Evolutionary conservation across 2,329 filamentous ascomycete genomes (phyloP).

Genomic region (Akanthomyces lecanii): DNA sequence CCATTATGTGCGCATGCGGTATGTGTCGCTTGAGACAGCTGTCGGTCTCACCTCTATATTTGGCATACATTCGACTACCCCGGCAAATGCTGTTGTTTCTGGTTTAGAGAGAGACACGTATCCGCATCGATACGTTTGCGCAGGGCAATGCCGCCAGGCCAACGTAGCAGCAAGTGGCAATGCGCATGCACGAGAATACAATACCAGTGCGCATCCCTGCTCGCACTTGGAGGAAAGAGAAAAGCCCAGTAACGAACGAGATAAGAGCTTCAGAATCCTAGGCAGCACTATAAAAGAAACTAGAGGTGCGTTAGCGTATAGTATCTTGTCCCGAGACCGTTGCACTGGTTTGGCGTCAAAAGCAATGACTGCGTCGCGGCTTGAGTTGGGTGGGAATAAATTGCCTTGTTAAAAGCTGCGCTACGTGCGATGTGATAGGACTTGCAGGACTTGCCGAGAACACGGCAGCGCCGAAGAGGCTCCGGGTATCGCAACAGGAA

Average conservation of each 20-base stretch:
- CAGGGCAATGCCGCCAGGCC: no score
- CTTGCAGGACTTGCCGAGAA: not conserved
- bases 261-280: not conserved
- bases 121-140: not conserved
- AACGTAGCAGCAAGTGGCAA: not conserved
- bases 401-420: not conserved
- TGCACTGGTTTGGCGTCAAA: slow-evolving; percentile 8
- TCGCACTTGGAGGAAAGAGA: not conserved
- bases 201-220: not conserved
- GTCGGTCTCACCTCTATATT: not conserved
- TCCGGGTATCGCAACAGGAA: not conserved
- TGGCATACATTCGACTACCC: not conserved
- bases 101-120: not conserved
- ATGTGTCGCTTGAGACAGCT: not conserved
- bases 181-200: not conserved
- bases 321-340: slow-evolving; percentile 1
- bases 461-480: slow-evolving; percentile 1
- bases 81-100: not conserved
- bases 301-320: not conserved
- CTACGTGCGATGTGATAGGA: not conserved
- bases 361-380: slow-evolving; percentile 5
- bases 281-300: slow-evolving; percentile 5
- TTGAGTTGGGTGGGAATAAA: not conserved
- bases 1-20: not conserved
- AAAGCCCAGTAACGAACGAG: not conserved